Evolutionary conservation across 2,329 filamentous ascomycete genomes (phyloP), one percentile per base, ranked within the genome.

Genomic region (Neofusicoccum sp.): DNA sequence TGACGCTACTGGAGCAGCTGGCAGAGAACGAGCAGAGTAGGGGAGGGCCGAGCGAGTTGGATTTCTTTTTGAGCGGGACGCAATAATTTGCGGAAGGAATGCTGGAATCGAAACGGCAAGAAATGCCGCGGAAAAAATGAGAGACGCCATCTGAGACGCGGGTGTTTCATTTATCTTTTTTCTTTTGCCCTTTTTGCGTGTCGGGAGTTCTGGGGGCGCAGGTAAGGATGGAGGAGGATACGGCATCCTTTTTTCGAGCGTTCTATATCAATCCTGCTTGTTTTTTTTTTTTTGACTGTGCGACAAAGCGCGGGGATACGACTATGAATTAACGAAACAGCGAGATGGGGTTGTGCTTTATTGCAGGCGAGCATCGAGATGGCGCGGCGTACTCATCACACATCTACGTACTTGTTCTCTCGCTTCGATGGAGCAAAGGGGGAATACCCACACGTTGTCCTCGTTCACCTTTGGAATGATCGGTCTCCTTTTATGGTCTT

Each of bases 1-100:
- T 95, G 44, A 90, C 86, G 65, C 77, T 95, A 45, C 78, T 95
- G 39, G 91, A 95, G 73, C 91, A 95, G 76, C 81, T 95, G 64
- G 91, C 91, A 0, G 91, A 95, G 75, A 93, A 92, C 70, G 91
- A 94, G 75, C 85, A 90, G 60, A 81, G 82, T 45, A 81, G 85
- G 58, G 90, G 88, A 0, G 85, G 87, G 8, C 89, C 89, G 11
- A 89, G 84, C 67, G 91, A 94, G 71, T 78, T 95, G 69, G 91
- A 94, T 73, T 93, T 92, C 76, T 93, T 93, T 71, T 77, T 93
- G 64, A 72, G 74, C 67, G 54, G 54, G 29, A 44, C 54, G 29
- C 54, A 58, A 31, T 58, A 31, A 58, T 39, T 14, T 16, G 16
- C 16, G n/a, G 14, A 16, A 39, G 11, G n/a, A 28, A 37, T 39